These are phyloP conservation scores for Globisporangium acanthophoron DNA, from an alignment of 352 stramenopile genomes.

Conservation along the genomic window DNA sequence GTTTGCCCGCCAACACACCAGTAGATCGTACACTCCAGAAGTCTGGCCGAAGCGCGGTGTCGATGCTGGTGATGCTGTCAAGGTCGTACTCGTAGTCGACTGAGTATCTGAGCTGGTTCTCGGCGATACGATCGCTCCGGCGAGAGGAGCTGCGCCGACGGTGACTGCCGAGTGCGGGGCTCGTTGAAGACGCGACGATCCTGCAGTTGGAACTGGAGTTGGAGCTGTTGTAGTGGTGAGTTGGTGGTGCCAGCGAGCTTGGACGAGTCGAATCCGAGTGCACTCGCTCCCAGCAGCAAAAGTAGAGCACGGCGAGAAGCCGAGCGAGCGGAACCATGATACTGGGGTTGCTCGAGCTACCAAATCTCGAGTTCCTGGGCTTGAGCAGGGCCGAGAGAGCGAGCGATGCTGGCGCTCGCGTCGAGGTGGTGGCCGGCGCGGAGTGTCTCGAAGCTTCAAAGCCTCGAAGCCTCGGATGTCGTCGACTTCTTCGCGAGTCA, in stretches of 20 bases:
- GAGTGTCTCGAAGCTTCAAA: no score
- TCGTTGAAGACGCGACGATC: no score
- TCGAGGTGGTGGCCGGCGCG: no score
- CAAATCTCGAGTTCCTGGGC: no score
- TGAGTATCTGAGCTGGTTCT: neutral
- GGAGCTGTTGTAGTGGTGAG: neutral
- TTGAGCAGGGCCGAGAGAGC: no score
- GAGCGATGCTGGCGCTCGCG: no score
- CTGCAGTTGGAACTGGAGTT: neutral
- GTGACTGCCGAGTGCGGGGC: neutral
- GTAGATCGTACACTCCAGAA: slow-evolving; percentile 33
- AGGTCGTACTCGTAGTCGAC: neutral
- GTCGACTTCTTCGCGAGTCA: no score
- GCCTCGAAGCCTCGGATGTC: no score
- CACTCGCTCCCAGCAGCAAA: neutral
- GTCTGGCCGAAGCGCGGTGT: slow-evolving; percentile 42
- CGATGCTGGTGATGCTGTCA: slow-evolving; percentile 18
- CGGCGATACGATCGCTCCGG: neutral
- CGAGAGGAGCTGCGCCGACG: neutral
- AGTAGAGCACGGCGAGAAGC: neutral
- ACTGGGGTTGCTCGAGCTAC: no score
- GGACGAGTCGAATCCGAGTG: neutral
- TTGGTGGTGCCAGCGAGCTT: neutral
- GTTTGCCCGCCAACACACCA: neutral
- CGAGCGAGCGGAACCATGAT: neutral